Base-by-base conservation (phyloP, 2,329 filamentous ascomycete genomes). In the Westerdykella ornata region DNA sequence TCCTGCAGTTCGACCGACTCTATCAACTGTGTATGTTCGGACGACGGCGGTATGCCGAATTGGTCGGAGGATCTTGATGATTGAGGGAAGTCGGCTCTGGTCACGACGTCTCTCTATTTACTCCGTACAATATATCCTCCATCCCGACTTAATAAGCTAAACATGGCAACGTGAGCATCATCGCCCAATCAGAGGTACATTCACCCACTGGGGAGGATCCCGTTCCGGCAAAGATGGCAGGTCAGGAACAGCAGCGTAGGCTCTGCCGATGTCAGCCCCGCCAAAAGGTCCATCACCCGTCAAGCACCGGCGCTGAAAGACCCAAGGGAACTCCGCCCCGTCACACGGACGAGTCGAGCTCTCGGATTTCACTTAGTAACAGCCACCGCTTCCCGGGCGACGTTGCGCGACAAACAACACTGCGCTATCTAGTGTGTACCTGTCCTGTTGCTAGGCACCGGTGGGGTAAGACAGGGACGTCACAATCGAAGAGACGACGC, bases 391-490 rank as follows among this genome's bases (percentile, higher is more conserved):
- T 26, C 8, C 22, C 22, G 22, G 3, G 22, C 22, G 22, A 26
- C 22, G 22, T 26, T 26, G 22, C 22, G 12, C 22, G 12, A 26
- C 22, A 26, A 26, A 26, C 22, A 26, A 26, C 22, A 26, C 22
- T 11, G 22, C 8, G 22, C 22, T 26, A 26, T 26, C 22, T 22
- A n/a, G n/a, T n/a, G n/a, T n/a, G n/a, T n/a, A 52, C 34, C 40
- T 52, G 38, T 46, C 39, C 46, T 45, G 42, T 51, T 44, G 44
- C 45, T 47, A 59, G 56, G 54, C 56, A 56, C 34, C 54, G 42
- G 46, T 40, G 48, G 52, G 50, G 47, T 45, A 45, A 30, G 40
- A 44, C 37, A 14, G 34, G 44, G 33, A 51, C 44, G 46, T 50
- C 44, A 45, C 46, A 39, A 44, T 22, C 44, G 40, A 29, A 32